These are phyloP conservation scores for Sporothrix sp. DNA, from an alignment of 2,329 filamentous ascomycete genomes.

Conservation along the genomic window DNA sequence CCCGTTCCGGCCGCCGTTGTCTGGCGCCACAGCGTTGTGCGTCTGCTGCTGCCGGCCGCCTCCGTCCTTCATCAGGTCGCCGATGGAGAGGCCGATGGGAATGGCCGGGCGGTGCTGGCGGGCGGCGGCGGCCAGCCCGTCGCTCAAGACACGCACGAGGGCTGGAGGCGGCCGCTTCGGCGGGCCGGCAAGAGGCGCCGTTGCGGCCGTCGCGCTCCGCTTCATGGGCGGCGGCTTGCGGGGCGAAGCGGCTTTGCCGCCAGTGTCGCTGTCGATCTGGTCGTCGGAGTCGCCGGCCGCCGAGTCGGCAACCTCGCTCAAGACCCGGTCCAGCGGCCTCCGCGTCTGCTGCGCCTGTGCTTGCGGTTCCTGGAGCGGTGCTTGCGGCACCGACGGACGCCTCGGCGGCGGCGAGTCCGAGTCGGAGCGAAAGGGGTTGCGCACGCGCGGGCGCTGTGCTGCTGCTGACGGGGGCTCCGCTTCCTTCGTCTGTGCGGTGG, in stretches of 20 bases:
- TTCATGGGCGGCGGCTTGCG: conserved; percentile 2
- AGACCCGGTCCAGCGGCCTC: conserved; percentile 24
- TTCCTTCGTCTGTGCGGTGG: no score
- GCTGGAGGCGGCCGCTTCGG: background rate
- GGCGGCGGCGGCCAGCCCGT: conserved; percentile 14
- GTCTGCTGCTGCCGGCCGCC: conserved; percentile 9
- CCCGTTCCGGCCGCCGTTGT: conserved; percentile 15
- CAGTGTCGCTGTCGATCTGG: conserved; percentile 16
- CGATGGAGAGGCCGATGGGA: conserved; percentile 13
- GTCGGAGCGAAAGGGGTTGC: background rate
- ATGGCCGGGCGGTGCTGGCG: conserved; percentile 7
- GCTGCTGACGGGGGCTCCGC: conserved; percentile 18
- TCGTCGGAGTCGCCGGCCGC: conserved; percentile 23
- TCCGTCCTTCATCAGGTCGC: conserved; percentile 17
- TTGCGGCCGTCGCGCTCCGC: conserved; percentile 22
- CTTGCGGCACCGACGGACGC: background rate
- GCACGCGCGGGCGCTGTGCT: background rate
- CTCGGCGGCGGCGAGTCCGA: background rate
- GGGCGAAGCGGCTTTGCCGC: background rate
- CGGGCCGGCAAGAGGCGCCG: conserved; percentile 15
- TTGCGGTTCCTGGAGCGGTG: background rate
- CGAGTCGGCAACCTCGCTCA: conserved; percentile 35
- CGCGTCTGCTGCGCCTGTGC: background rate
- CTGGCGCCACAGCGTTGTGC: background rate
- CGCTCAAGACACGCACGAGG: conserved; percentile 13